Evolutionary conservation across 306 rosid species (phyloP).

Genomic region (Dicorynia guianensis): DNA sequence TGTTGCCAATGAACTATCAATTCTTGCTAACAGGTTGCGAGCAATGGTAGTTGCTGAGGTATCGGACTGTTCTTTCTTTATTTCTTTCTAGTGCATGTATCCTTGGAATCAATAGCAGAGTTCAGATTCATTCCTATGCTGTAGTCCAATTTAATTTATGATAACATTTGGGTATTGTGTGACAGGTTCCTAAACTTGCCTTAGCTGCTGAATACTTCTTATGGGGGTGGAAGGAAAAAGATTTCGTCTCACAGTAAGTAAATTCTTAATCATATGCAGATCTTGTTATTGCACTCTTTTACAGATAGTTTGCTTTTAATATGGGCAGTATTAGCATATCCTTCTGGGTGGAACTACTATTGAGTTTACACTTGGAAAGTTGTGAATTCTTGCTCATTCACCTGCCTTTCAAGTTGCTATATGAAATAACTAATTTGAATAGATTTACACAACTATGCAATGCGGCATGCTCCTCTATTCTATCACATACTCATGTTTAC

Average conservation of each 20-base stretch:
- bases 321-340: constrained; percentile 16
- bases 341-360: constrained; percentile 23
- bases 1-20: constrained; percentile 88
- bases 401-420: background rate
- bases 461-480: constrained; percentile 2
- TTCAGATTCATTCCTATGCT: constrained; percentile 10
- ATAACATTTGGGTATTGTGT: constrained; percentile 38
- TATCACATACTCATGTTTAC: constrained; percentile 4
- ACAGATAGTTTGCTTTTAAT: constrained; percentile 14
- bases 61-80: constrained; percentile 41
- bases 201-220: constrained; percentile 94
- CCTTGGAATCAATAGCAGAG: constrained; percentile 18
- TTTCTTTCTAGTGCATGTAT: constrained; percentile 22
- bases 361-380: constrained; percentile 9
- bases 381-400: constrained; percentile 1
- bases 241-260: constrained; percentile 93
- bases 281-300: constrained; percentile 1
- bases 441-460: background rate
- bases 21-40: constrained; percentile 77
- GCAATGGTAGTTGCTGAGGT: constrained; percentile 91
- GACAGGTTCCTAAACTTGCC: constrained; percentile 97
- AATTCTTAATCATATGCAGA: constrained; percentile 27
- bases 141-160: constrained; percentile 19
- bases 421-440: background rate
- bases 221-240: constrained; percentile 97